Conservation (phyloP, 306 rosid genomes). For the Glycine latifolia region DNA sequence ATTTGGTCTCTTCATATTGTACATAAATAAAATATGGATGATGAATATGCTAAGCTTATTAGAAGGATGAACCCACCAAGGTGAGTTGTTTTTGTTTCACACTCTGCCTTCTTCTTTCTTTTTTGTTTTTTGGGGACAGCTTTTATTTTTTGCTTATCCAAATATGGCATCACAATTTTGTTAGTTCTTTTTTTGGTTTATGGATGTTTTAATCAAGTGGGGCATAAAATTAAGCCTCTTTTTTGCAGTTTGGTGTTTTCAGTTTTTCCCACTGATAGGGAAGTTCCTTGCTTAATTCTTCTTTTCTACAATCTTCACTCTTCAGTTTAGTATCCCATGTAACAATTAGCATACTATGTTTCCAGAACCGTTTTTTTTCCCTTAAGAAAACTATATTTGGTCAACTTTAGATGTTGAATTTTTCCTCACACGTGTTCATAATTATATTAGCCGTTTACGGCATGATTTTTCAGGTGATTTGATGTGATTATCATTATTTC, state of each 20-base stretch:
- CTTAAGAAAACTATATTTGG: not conserved
- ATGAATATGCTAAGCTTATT: slow-evolving; percentile 60
- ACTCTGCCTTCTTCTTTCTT: not conserved
- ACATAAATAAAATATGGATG: slow-evolving; percentile 43
- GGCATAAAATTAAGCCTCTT: not conserved
- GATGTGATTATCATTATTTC: slow-evolving; percentile 29
- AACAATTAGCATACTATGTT: not conserved
- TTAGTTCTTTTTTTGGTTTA: not conserved
- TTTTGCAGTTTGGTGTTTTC: slow-evolving; percentile 18
- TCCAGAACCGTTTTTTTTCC: not conserved
- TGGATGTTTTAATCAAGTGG: not conserved
- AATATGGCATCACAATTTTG: slow-evolving; percentile 7
- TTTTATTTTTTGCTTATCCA: not conserved
- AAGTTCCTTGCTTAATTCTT: slow-evolving; percentile 34
- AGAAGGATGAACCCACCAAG: slow-evolving; percentile 60
- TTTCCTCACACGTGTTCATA: not conserved
- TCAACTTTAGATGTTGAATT: not conserved
- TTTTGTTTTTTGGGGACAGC: not conserved
- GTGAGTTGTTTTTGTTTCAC: not conserved
- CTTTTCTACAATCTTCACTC: not conserved
- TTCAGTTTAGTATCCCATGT: slow-evolving; percentile 15
- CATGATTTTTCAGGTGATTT: not conserved
- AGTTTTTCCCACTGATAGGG: not conserved
- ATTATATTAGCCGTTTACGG: not conserved
- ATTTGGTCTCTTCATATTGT: slow-evolving; percentile 18